phyloP scores from a whole-genome alignment of 495 filamentous ascomycete genomes.

The Diplogelasinospora grovesii region DNA sequence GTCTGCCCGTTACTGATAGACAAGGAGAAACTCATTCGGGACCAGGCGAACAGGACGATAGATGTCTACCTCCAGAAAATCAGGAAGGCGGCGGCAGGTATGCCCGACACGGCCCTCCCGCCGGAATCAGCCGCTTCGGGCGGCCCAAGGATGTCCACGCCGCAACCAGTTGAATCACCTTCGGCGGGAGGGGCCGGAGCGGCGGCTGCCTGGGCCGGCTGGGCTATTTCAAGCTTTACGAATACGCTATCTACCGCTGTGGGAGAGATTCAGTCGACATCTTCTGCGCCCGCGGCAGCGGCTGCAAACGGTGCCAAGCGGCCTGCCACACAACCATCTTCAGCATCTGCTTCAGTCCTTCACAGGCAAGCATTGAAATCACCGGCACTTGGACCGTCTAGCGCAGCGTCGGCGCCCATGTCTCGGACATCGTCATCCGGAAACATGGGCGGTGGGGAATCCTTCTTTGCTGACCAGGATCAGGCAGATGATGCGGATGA shows the following conservation, averaged over 20 bases:
- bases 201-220: constrained; percentile 67
- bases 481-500: constrained; percentile 43
- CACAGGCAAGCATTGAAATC: constrained; percentile 49
- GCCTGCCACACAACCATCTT: constrained; percentile 32
- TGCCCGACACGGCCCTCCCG: constrained; percentile 71
- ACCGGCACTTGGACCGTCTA: constrained; percentile 31
- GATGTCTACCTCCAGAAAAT: constrained; percentile 84
- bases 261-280: constrained; percentile 64
- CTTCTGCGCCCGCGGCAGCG: constrained; percentile 9
- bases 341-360: constrained; percentile 46
- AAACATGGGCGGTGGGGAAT: constrained; percentile 33
- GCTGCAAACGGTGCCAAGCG: constrained; percentile 14
- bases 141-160: constrained; percentile 66
- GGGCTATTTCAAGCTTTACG: constrained; percentile 98
- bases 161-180: constrained; percentile 51
- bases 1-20: constrained; percentile 74
- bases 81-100: constrained; percentile 63
- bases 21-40: constrained; percentile 86
- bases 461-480: constrained; percentile 36
- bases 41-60: constrained; percentile 85
- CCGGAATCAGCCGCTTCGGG: constrained; percentile 41
- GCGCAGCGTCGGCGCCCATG: constrained; percentile 26
- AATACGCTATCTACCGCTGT: constrained; percentile 80
- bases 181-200: no score
- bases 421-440: constrained; percentile 37